Percentiles rank a stretch among this genome's conserved stretches.
phyloP scores from a whole-genome alignment of 2,329 filamentous ascomycete species.

The Colletotrichum orbiculare region DNA sequence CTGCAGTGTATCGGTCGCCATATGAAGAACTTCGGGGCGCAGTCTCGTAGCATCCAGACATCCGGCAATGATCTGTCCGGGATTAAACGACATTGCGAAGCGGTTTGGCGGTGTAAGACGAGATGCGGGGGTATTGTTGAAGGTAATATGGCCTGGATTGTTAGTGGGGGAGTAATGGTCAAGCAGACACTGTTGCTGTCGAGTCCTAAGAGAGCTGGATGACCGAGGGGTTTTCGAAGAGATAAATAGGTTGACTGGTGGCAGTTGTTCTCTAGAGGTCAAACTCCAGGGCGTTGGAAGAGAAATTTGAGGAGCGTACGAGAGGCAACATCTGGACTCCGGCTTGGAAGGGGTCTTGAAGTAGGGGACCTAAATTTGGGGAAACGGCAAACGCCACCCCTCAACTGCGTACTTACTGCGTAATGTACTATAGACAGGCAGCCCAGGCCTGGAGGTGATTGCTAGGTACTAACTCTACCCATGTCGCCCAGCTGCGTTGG shows the following conservation, averaged over 20 bases:
- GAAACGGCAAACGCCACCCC: slow-evolving; percentile 11
- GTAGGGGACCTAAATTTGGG: slow-evolving; percentile 9
- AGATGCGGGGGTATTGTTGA: slow-evolving; percentile 1
- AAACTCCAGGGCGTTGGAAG: background rate
- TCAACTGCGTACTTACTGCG: slow-evolving; percentile 3
- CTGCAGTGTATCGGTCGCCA: slow-evolving; percentile 25
- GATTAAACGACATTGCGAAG: slow-evolving; percentile 25
- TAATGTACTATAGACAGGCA: too few relatives aligned
- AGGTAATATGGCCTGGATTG: background rate
- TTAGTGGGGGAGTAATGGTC: background rate
- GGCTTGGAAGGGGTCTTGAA: slow-evolving; percentile 4
- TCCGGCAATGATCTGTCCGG: slow-evolving; percentile 27
- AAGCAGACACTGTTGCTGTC: background rate
- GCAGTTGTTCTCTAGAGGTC: background rate
- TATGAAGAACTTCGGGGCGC: slow-evolving; percentile 14
- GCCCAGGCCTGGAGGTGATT: too few relatives aligned
- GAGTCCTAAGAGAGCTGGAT: background rate
- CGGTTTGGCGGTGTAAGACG: slow-evolving; percentile 7
- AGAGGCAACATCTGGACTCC: slow-evolving; percentile 14
- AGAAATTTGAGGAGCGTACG: slow-evolving; percentile 9
- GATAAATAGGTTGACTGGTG: slow-evolving; percentile 9
- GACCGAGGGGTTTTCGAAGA: slow-evolving; percentile 5
- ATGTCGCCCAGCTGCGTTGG: too few relatives aligned
- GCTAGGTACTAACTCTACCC: too few relatives aligned
- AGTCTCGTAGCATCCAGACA: slow-evolving; percentile 24